These are phyloP conservation scores for Westerdykella ornata DNA, from an alignment of 2,329 filamentous ascomycete species.

Conservation along the genomic window DNA sequence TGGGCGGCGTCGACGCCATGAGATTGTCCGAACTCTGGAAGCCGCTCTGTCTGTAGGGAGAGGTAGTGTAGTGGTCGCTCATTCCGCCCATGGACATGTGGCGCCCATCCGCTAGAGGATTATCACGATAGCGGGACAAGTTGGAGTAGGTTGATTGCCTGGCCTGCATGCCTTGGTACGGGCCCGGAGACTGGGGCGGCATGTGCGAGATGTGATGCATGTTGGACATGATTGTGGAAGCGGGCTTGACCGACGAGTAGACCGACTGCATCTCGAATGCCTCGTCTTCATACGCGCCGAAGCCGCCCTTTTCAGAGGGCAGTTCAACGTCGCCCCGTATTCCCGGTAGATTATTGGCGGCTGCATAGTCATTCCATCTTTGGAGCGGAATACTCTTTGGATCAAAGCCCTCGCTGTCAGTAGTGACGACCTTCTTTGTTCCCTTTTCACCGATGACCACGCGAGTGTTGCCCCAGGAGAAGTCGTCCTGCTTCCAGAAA, in stretches of 20 bases:
- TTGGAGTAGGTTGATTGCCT: conserved; percentile 68
- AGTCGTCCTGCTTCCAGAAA: conserved; percentile 99
- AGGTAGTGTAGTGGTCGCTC: conserved; percentile 37
- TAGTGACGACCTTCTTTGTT: conserved; percentile 81
- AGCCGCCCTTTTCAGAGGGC: conserved; percentile 52
- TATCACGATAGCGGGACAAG: conserved; percentile 57
- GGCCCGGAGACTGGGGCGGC: conserved; percentile 69
- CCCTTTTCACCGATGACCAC: conserved; percentile 94
- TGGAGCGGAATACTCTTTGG: conserved; percentile 89
- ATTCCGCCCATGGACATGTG: conserved; percentile 56
- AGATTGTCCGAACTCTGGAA: conserved; percentile 39
- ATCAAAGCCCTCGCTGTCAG: conserved; percentile 76
- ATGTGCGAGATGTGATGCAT: conserved; percentile 69
- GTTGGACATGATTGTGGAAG: conserved; percentile 79
- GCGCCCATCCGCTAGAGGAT: conserved; percentile 49
- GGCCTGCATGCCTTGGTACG: conserved; percentile 58
- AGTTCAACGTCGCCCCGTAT: conserved; percentile 62
- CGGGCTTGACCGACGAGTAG: conserved; percentile 84
- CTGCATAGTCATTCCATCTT: conserved; percentile 94
- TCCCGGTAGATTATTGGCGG: conserved; percentile 79
- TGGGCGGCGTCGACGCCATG: conserved; percentile 32
- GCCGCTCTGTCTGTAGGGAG: conserved; percentile 39
- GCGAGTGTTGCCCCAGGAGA: conserved; percentile 97
- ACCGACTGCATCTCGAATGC: conserved; percentile 92
- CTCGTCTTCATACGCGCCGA: conserved; percentile 63